These are phyloP conservation scores for Paecilomyces niveus DNA, from an alignment of 2,329 filamentous ascomycete species.

Conservation along the genomic window DNA sequence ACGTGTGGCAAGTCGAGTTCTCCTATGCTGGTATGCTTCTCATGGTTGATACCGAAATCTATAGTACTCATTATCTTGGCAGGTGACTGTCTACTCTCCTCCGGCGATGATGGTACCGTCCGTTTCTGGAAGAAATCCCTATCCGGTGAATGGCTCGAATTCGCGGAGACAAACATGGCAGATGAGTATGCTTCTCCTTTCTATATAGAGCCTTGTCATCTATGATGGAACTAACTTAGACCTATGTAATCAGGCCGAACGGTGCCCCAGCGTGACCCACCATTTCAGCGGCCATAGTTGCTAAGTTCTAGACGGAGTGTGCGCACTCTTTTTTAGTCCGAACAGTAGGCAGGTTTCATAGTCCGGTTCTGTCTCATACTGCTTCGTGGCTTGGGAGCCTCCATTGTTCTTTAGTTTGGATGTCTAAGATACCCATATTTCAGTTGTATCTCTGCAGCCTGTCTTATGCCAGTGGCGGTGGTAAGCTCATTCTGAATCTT, in stretches of 20 bases:
- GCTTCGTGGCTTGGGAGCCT: neutral
- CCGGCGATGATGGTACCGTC: constrained; percentile 35
- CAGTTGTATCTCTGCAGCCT: neutral
- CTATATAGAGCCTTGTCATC: neutral
- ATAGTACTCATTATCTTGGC: neutral
- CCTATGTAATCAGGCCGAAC: neutral
- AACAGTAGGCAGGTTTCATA: neutral
- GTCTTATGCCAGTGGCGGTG: neutral
- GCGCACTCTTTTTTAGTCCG: neutral
- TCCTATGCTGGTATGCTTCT: constrained; percentile 32
- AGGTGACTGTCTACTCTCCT: constrained; percentile 39
- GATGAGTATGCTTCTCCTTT: constrained; percentile 17
- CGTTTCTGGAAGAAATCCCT: constrained; percentile 39
- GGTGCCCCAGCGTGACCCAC: constrained; percentile 3
- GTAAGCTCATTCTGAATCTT: too few relatives aligned
- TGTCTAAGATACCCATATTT: constrained; percentile 14
- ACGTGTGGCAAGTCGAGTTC: constrained; percentile 40
- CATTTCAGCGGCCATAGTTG: neutral
- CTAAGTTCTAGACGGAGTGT: neutral
- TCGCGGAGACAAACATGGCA: constrained; percentile 34
- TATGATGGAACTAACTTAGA: neutral
- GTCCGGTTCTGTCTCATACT: neutral
- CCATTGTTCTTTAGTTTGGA: neutral
- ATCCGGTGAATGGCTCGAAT: constrained; percentile 39
- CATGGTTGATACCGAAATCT: neutral